These are phyloP conservation scores for Phytophthora sp. DNA, from an alignment of 352 stramenopile species.

Conservation along the genomic window DNA sequence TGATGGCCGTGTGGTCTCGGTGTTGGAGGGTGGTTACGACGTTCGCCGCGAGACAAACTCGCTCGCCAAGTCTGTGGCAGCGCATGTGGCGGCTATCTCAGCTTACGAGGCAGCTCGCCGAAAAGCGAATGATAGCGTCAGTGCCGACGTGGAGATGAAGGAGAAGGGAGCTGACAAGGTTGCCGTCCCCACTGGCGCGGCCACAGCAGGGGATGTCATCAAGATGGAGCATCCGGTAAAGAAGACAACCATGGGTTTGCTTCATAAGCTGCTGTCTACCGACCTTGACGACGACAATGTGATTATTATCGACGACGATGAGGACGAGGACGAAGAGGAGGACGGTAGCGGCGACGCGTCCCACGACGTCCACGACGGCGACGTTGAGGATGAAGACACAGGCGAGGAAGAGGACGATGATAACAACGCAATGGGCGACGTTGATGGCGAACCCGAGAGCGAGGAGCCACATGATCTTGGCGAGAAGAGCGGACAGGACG, in stretches of 20 bases:
- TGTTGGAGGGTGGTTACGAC: constrained; percentile 89
- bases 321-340: constrained; percentile 44
- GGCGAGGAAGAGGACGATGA: constrained; percentile 40
- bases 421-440: constrained; percentile 28
- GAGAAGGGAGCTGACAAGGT: constrained; percentile 20
- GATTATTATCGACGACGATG: constrained; percentile 68
- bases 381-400: constrained; percentile 42
- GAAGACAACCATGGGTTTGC: constrained; percentile 41
- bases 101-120: constrained; percentile 54
- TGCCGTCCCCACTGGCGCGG: background rate
- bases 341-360: constrained; percentile 30
- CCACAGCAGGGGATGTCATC: constrained; percentile 2
- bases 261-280: constrained; percentile 60
- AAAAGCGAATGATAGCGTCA: constrained; percentile 19
- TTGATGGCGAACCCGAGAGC: constrained; percentile 8
- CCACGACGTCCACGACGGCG: constrained; percentile 17
- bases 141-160: constrained; percentile 39
- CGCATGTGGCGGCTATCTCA: constrained; percentile 78
- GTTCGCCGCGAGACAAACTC: constrained; percentile 83
- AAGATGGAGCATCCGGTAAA: constrained; percentile 36
- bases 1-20: constrained; percentile 80
- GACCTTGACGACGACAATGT: constrained; percentile 51
- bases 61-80: constrained; percentile 80
- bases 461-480: constrained; percentile 17
- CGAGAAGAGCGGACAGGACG: constrained; percentile 21